Evolutionary conservation across 176 grass and related monocot genomes (phyloP).

Genomic region (Canna indica): DNA sequence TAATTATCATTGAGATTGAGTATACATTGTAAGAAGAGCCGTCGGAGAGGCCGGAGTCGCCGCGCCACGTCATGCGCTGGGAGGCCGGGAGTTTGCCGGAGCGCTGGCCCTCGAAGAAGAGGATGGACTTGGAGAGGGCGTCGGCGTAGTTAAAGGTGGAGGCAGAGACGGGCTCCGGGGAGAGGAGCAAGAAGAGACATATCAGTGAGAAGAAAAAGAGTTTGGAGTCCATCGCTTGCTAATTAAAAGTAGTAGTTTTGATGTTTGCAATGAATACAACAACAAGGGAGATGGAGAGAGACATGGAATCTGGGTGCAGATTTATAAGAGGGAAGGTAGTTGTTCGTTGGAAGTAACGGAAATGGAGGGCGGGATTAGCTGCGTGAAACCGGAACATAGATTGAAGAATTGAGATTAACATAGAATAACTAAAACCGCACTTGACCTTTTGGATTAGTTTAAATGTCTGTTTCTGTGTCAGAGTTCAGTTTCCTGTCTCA

Average conservation of each 20-base stretch:
- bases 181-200: neutral
- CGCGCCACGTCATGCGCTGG: constrained; percentile 32
- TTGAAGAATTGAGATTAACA: neutral
- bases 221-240: neutral
- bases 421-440: neutral
- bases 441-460: neutral
- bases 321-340: constrained; percentile 31
- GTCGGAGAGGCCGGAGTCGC: constrained; percentile 46
- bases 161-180: too few relatives aligned
- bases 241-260: too few relatives aligned
- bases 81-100: constrained; percentile 49
- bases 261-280: too few relatives aligned
- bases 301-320: too few relatives aligned
- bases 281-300: neutral
- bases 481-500: too few relatives aligned
- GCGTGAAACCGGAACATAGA: constrained; percentile 9
- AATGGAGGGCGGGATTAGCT: constrained; percentile 13
- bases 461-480: neutral
- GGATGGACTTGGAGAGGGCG: constrained; percentile 78
- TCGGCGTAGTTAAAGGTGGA: constrained; percentile 67
- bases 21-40: constrained; percentile 52
- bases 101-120: constrained; percentile 93
- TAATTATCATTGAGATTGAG: too few relatives aligned
- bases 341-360: constrained; percentile 47
- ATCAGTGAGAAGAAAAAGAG: neutral